These are phyloP conservation scores for Brassica carinata DNA, from an alignment of 345 rosid genomes.

Conservation along the genomic window DNA sequence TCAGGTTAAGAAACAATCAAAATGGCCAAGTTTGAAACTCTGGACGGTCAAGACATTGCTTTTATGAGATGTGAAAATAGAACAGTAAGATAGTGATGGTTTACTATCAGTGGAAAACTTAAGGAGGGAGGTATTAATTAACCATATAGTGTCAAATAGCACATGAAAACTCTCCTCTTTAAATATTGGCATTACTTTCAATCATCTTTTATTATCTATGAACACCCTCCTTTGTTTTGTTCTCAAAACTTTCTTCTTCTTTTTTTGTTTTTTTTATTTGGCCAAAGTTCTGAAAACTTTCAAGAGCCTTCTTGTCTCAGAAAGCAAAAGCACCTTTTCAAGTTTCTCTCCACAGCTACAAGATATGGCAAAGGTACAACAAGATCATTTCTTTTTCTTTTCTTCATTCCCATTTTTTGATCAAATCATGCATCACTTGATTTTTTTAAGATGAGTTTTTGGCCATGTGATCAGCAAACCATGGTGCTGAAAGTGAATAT, in stretches of 20 bases:
- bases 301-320: background rate
- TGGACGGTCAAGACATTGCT: slow-evolving; percentile 3
- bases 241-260: background rate
- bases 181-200: background rate
- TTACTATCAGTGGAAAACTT: slow-evolving; percentile 12
- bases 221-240: background rate
- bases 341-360: background rate
- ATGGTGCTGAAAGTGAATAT: background rate
- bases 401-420: background rate
- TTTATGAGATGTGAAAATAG: slow-evolving; percentile 5
- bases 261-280: too few relatives aligned
- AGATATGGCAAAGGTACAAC: slow-evolving; percentile 17
- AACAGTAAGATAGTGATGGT: background rate
- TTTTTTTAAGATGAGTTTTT: slow-evolving; percentile 7
- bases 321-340: background rate
- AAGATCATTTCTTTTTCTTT: background rate
- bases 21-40: too few relatives aligned
- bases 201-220: slow-evolving; percentile 5
- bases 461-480: slow-evolving; percentile 1
- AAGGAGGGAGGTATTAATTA: background rate
- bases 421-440: background rate
- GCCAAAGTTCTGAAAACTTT: background rate
- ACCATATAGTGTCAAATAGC: background rate
- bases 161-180: slow-evolving; percentile 22
- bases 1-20: too few relatives aligned